Percentiles rank a stretch among this genome's conserved stretches.
Evolutionary conservation across 257 asterid genomes (phyloP).

Genomic region (Euphrasia confusa): DNA sequence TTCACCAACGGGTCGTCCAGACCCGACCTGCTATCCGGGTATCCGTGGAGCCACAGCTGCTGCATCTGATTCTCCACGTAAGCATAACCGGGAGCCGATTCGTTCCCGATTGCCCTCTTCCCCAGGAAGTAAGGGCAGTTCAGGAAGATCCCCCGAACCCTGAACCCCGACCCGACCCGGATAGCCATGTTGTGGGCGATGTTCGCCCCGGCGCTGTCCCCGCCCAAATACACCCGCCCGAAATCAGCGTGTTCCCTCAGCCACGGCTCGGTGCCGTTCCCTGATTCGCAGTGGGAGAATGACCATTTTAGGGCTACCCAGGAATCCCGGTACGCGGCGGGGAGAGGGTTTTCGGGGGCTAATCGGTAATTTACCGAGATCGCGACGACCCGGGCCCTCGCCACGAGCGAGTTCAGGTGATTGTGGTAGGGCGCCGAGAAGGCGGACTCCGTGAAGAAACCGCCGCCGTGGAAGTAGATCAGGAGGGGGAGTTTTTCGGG

Average conservation of each 20-base stretch:
- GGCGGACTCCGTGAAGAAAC: background rate
- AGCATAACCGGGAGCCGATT: background rate
- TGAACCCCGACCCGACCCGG: background rate
- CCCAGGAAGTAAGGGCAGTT: slow-evolving; percentile 5
- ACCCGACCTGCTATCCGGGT: slow-evolving; percentile 46
- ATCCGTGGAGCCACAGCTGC: slow-evolving; percentile 35
- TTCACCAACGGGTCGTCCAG: slow-evolving; percentile 50
- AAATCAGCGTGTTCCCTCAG: background rate
- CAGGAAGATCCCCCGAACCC: background rate
- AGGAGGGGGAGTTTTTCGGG: background rate
- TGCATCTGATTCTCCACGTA: slow-evolving; percentile 18
- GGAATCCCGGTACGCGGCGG: background rate
- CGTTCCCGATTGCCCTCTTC: slow-evolving; percentile 40
- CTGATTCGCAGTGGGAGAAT: background rate
- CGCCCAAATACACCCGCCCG: background rate
- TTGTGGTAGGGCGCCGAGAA: background rate
- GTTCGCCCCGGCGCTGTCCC: slow-evolving; percentile 3
- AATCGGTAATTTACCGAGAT: background rate
- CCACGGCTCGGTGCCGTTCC: background rate
- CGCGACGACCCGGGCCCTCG: background rate
- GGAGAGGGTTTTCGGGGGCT: slow-evolving; percentile 9
- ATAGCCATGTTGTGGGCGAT: slow-evolving; percentile 1
- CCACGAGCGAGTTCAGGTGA: background rate
- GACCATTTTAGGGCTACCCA: background rate
- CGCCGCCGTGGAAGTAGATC: slow-evolving; percentile 3